Conservation (phyloP, 2,329 filamentous ascomycete species). For the Orbilia brochopaga region DNA sequence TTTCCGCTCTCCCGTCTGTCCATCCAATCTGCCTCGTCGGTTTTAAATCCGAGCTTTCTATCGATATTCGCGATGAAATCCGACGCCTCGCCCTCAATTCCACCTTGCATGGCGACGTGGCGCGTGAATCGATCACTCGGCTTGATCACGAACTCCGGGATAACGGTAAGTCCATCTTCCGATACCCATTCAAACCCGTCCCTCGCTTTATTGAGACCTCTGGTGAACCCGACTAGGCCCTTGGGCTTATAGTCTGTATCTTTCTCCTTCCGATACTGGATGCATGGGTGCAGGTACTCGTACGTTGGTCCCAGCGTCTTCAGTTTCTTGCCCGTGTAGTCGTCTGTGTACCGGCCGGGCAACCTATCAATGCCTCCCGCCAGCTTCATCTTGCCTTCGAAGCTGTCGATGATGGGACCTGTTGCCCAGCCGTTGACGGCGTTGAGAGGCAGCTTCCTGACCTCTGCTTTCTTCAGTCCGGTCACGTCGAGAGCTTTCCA, state of each 20-base stretch:
- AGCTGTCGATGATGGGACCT: conserved; percentile 43
- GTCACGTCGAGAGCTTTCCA: conserved; percentile 4
- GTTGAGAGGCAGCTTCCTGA: conserved; percentile 13
- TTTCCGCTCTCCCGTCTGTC: background rate
- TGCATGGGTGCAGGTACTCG: conserved; percentile 44
- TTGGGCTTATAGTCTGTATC: background rate
- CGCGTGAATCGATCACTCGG: conserved; percentile 12
- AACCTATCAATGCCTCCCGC: conserved; percentile 25
- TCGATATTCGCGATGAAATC: background rate
- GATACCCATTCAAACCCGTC: conserved; percentile 21
- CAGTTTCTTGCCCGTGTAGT: background rate
- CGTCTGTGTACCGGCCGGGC: conserved; percentile 27
- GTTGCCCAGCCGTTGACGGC: conserved; percentile 49
- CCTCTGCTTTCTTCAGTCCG: conserved; percentile 19
- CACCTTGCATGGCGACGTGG: background rate
- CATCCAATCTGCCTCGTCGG: background rate
- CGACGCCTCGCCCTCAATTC: background rate
- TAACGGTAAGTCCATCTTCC: conserved; percentile 9
- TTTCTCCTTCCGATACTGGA: conserved; percentile 29
- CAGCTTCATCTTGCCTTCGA: conserved; percentile 21
- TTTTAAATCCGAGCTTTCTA: background rate
- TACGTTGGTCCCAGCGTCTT: conserved; percentile 16
- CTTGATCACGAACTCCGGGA: conserved; percentile 47
- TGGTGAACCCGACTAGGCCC: background rate
- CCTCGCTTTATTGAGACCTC: background rate